Evolutionary conservation across 2,329 filamentous ascomycete species (phyloP), one percentile per base, ranked within the genome.

Genomic region (Lachnum nothofagi): DNA sequence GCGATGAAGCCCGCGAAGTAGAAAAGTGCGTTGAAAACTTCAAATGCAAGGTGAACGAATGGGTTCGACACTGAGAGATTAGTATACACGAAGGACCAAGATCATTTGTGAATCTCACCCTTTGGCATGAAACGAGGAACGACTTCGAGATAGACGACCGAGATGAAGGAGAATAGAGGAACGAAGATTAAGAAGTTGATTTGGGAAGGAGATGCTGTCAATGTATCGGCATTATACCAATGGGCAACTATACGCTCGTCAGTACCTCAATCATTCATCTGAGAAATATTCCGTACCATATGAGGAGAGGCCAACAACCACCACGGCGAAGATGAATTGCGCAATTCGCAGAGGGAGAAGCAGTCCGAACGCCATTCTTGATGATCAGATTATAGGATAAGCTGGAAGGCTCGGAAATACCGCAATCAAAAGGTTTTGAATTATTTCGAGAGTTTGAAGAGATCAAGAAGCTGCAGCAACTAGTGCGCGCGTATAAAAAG

Each of bases 1-100:
- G 77, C 77, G 57, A 80, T 71, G 67, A 82, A 82, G 48, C 78
- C 79, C 17, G 72, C 69, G 63, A 83, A 78, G 67, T 79, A 80
- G 61, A 82, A 75, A 48, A 80, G 54, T 4, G 72, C 67, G 62
- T 80, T 82, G 57, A 70, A 46, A 27, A 68, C 59, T 57, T 82
- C 79, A 51, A 81, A 54, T 22, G 65, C 69, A 27, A 82, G 61
- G 35, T 72, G 68, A 9, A 67, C 70, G 54, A 73, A 75, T 24
- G 76, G 72, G 61, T 78, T 72, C 27, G 72, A 72, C 33, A 68
- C 69, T 73, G 45, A 10, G 19, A 5, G 22, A 49, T 34, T 45
- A 37, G 33, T 31, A 8, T 20, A 20, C 12, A 12, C 42, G 34
- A 12, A 9, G 38, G 10, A 16, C 17, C 9, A 25, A 31, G 5